A percentile compares a stretch with the other conserved stretches of the same genome.
Conservation (phyloP, 208 protist species). For the Leishmania braziliensis region DNA sequence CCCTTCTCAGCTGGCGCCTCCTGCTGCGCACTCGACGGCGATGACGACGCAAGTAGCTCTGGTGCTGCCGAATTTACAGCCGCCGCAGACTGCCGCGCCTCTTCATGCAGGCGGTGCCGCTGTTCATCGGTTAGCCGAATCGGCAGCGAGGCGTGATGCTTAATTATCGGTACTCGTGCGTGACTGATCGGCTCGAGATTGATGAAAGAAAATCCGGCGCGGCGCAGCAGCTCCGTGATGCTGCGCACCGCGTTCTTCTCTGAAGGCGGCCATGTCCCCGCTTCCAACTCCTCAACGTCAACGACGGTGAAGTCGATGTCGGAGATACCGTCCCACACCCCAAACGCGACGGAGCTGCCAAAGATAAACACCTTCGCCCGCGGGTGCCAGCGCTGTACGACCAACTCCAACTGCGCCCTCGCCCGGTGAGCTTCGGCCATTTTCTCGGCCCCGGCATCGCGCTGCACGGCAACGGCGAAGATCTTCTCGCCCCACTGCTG, state of each 20-base stretch:
- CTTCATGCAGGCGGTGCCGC: slow-evolving; percentile 12
- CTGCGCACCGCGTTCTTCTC: slow-evolving; percentile 84
- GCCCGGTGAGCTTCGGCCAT: slow-evolving; percentile 83
- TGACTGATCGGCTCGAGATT: slow-evolving; percentile 87
- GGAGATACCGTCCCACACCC: slow-evolving; percentile 84
- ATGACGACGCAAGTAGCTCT: neutral
- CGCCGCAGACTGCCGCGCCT: slow-evolving; percentile 5
- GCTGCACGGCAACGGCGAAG: slow-evolving; percentile 55
- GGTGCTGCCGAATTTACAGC: neutral
- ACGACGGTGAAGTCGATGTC: slow-evolving; percentile 93
- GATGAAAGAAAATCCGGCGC: slow-evolving; percentile 81
- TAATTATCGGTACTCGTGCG: slow-evolving; percentile 90
- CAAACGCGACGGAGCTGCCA: slow-evolving; percentile 82
- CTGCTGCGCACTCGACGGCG: neutral
- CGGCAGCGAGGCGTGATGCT: slow-evolving; percentile 86
- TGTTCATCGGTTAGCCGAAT: slow-evolving; percentile 45
- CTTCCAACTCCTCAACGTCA: slow-evolving; percentile 67
- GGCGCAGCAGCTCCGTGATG: slow-evolving; percentile 83
- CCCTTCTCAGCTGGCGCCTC: neutral
- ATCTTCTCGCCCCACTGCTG: slow-evolving; percentile 55
- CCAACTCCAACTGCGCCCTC: slow-evolving; percentile 77
- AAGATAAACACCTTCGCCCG: slow-evolving; percentile 83
- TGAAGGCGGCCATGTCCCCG: slow-evolving; percentile 72
- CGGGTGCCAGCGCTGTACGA: slow-evolving; percentile 80
- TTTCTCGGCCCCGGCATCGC: slow-evolving; percentile 76